Percentiles rank a stretch among this genome's conserved stretches.
These are phyloP conservation scores for Leccinum barrowsii DNA, from an alignment of 768 basidiomycete species.

Conservation along the genomic window DNA sequence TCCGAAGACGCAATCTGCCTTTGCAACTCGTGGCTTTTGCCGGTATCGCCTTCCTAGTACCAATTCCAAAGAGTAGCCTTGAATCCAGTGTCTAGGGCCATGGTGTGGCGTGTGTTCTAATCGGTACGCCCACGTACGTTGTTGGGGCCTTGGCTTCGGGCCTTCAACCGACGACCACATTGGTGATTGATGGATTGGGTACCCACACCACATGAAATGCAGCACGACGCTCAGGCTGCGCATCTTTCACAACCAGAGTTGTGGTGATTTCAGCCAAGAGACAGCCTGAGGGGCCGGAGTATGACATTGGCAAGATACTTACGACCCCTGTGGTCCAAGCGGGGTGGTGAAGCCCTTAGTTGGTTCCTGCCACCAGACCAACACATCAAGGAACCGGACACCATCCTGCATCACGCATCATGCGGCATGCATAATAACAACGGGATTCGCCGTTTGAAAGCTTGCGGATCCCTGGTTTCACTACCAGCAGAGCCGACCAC, in stretches of 20 bases:
- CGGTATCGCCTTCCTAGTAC: slow-evolving; percentile 17
- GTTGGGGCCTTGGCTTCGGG: slow-evolving; percentile 25
- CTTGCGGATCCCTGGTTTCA: not conserved
- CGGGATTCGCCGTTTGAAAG: not conserved
- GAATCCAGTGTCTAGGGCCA: not conserved
- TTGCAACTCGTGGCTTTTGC: slow-evolving; percentile 24
- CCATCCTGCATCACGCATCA: not conserved
- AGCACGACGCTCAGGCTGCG: slow-evolving; percentile 32
- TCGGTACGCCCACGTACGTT: slow-evolving; percentile 30
- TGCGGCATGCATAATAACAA: slow-evolving; percentile 1
- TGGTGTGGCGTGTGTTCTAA: slow-evolving; percentile 16
- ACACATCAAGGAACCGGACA: not conserved
- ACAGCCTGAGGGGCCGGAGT: not conserved
- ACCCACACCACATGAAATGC: slow-evolving; percentile 29
- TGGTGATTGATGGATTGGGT: slow-evolving; percentile 41
- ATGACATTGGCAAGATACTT: not conserved
- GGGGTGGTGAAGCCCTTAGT: not conserved
- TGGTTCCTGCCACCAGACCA: not conserved
- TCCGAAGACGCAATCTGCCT: slow-evolving; percentile 6
- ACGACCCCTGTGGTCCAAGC: slow-evolving; percentile 7
- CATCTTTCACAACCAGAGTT: not conserved
- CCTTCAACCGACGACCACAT: slow-evolving; percentile 27
- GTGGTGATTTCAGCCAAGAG: not conserved
- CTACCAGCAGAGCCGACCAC: not conserved
- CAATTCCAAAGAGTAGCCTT: too few relatives aligned